A percentile compares a stretch with the other conserved stretches of the same genome.
These are phyloP conservation scores for Naganishia sp. DNA, from an alignment of 1,284 basidiomycete species.

Conservation along the genomic window DNA sequence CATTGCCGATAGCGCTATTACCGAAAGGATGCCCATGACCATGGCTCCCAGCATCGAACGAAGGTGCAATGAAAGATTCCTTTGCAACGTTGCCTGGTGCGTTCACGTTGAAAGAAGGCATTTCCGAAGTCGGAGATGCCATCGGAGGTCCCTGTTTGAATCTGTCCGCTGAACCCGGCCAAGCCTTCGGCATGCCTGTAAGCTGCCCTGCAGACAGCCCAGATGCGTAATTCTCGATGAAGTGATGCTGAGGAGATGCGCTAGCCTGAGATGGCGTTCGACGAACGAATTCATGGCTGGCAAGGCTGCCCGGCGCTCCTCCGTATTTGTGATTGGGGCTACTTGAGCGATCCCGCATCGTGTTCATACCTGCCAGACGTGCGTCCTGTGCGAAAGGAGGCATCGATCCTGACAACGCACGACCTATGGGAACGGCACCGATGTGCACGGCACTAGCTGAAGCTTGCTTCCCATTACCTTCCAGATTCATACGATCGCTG, in stretches of 20 bases:
- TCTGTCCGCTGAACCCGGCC: constrained; percentile 2
- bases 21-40: not conserved
- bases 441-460: constrained; percentile 34
- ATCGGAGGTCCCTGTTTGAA: not conserved
- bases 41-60: not conserved
- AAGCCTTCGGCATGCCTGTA: not conserved
- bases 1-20: too few species aligned
- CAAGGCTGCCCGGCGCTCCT: not conserved
- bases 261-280: constrained; percentile 13
- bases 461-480: constrained; percentile 54
- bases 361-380: not conserved
- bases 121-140: not conserved
- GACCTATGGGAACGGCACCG: constrained; percentile 29
- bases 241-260: constrained; percentile 17
- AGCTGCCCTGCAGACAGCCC: not conserved
- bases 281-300: constrained; percentile 5
- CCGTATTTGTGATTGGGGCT: constrained; percentile 20
- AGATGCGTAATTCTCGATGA: not conserved
- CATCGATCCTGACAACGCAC: constrained; percentile 12
- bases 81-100: not conserved
- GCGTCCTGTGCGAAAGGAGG: constrained; percentile 35
- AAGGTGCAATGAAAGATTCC: not conserved
- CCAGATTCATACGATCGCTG: constrained; percentile 64
- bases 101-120: constrained; percentile 1
- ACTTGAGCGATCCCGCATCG: not conserved